These are phyloP conservation scores for Zasmidium citrigriseum DNA, from an alignment of 2,329 filamentous ascomycete species.

Conservation along the genomic window DNA sequence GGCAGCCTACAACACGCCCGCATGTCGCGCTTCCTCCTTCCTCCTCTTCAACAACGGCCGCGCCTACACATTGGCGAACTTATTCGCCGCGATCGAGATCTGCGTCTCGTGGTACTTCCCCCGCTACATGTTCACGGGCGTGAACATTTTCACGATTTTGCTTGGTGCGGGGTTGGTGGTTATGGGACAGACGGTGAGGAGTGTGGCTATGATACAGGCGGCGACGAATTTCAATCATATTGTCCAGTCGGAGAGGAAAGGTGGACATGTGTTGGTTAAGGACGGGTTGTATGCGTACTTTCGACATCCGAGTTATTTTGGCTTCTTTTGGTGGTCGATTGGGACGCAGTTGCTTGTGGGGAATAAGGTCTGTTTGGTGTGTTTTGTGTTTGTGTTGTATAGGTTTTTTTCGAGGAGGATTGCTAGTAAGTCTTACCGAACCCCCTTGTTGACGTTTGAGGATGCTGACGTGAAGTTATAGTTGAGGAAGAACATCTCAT, in stretches of 20 bases:
- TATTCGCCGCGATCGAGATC: constrained; percentile 72
- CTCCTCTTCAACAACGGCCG: constrained; percentile 82
- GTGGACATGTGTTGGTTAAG: constrained; percentile 79
- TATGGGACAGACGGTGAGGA: constrained; percentile 73
- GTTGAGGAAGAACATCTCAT: constrained; percentile 79
- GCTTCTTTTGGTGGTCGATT: constrained; percentile 98
- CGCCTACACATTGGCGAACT: constrained; percentile 81
- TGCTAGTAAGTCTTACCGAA: constrained; percentile 43
- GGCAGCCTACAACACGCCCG: constrained; percentile 75
- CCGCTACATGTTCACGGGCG: constrained; percentile 31
- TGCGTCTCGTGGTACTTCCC: constrained; percentile 46
- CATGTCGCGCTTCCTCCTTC: constrained; percentile 73
- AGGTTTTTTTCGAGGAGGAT: constrained; percentile 79
- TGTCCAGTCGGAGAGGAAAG: constrained; percentile 68
- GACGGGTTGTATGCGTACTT: constrained; percentile 74
- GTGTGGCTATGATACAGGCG: constrained; percentile 84
- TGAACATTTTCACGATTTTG: constrained; percentile 54
- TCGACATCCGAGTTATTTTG: constrained; percentile 92
- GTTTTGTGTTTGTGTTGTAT: constrained; percentile 77
- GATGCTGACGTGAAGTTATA: constrained; percentile 29
- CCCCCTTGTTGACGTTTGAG: not conserved
- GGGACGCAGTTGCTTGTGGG: constrained; percentile 90
- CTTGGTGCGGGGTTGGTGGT: constrained; percentile 66
- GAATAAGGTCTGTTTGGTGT: constrained; percentile 75
- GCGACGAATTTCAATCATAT: constrained; percentile 88